Percentiles rank a stretch among this genome's conserved stretches.
Conservation (phyloP, 805 yeast species). For the Candida tallmaniae region DNA sequence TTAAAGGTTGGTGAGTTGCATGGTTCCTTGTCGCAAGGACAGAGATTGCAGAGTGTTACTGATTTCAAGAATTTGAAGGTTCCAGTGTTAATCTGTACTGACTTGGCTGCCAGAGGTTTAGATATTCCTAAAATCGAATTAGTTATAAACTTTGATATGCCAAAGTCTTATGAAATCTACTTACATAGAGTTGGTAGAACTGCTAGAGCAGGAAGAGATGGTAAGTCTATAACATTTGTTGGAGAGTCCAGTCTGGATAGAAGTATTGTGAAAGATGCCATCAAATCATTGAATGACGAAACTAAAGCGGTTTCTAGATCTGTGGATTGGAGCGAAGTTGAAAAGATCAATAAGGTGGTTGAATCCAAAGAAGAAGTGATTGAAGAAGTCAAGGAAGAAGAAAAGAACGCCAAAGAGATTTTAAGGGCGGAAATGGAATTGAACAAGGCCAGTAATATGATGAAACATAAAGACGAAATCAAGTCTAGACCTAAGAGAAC, state of each 20-base stretch:
- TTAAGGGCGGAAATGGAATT: conserved; percentile 88
- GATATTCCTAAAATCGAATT: conserved; percentile 97
- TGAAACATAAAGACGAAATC: conserved; percentile 79
- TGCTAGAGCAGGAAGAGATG: conserved; percentile 98
- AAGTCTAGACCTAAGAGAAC: conserved; percentile 90
- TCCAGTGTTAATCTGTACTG: conserved; percentile 91
- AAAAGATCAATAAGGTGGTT: conserved; percentile 56
- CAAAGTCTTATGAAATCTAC: conserved; percentile 84
- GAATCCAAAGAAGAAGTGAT: conserved; percentile 56
- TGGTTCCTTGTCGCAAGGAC: conserved; percentile 86
- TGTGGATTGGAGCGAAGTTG: conserved; percentile 87
- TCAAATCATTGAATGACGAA: conserved; percentile 53
- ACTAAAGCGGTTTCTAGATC: conserved; percentile 76
- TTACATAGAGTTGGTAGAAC: conserved; percentile 98
- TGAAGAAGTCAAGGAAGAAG: conserved; percentile 80
- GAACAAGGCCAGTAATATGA: conserved; percentile 76
- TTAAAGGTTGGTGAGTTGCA: conserved; percentile 75
- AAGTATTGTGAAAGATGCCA: conserved; percentile 83
- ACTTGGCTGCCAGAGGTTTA: conserved; percentile 97
- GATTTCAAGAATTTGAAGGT: conserved; percentile 79
- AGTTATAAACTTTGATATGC: conserved; percentile 95
- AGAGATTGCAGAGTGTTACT: conserved; percentile 79
- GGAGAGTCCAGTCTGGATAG: conserved; percentile 90
- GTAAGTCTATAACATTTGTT: conserved; percentile 88
- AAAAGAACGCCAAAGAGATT: conserved; percentile 82